Evolutionary conservation across 2,329 filamentous ascomycete genomes (phyloP), one percentile per base, ranked within the genome.

Genomic region (Penicillium brasilianum): DNA sequence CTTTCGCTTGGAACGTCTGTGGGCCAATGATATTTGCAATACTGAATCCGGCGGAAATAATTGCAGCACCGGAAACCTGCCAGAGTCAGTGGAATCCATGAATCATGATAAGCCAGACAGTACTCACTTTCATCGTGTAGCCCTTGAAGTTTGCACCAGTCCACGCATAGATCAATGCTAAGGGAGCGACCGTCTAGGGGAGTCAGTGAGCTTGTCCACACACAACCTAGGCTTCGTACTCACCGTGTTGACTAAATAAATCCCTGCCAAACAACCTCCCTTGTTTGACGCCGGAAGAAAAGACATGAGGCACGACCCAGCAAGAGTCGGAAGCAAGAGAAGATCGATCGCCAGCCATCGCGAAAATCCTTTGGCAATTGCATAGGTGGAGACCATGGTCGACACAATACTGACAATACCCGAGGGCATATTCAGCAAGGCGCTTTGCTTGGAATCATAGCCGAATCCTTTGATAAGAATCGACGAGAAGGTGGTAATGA

Each of bases 121-220:
- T 43, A 34, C 16, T n/a, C 55, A 69, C 69, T 60, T 71, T 71
- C 65, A 68, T 83, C 2, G 81, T 82, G 57, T 83, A 80, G 0
- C 80, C 81, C 9, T 80, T 80, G 41, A 79, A 77, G 57, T 84
- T 83, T 4, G 74, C 77, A 5, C 78, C 77, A 10, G 80, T 80
- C 78, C 77, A 81, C 0, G 77, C 76, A 30, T 78, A 77, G 28
- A 81, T 70, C 9, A 82, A 59, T 14, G 78, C 79, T 25, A 81
- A 68, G 1, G 76, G 71, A 5, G 77, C 76, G n/a, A 78, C 77
- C 22, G 79, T 78, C 48, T 70, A n/a, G n/a, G 9, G 9, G 16
- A 2, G 18, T 60, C 5, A 52, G 72, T n/a, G 9, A 30, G 67
- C 1, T 41, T 49, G 74, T 73, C 28, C 0, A 14, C 20, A 71